Base-by-base conservation (phyloP, 2,329 filamentous ascomycete species). In the Escovopsis sp. region DNA sequence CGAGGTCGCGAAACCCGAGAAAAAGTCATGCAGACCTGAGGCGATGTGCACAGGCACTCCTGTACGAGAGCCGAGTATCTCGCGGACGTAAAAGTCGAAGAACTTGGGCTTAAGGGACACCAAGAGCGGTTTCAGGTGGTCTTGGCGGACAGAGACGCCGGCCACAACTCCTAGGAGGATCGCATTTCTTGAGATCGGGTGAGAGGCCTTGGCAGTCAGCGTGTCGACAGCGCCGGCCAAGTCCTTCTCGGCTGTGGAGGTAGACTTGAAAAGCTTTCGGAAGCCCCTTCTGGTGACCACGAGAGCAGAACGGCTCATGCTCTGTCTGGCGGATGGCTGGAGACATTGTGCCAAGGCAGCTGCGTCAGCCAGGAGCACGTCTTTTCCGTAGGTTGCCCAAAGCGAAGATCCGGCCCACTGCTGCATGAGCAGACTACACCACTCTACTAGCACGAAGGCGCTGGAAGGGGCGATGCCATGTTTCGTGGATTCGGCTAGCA, bases 381-480 rank as follows among this genome's bases (percentile, higher is more conserved):
- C 78, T 48, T 69, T 55, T 41, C 75, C 74, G 57, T 79, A 78
- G 53, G 68, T 68, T 39, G 75, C 72, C 80, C 79, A 87, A 35
- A 74, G 59, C 9, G 70, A 56, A 13, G 73, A 74, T 38, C 71
- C 70, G 29, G 74, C 74, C 24, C 87, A 68, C 44, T 81, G 71
- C 53, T 88, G 79, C 50, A 94, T 73, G 39, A 95, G 64, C 44
- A 89, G 60, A 44, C 81, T 83, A 59, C 79, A 86, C 89, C 89
- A 98, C 60, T 94, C 85, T 12, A 91, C 72, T 50, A 98, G 68
- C 39, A 94, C 85, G 57, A 95, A 94, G 5, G 87, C 84, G 60
- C 79, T 93, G 35, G 73, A 76, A 13, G 82, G 66, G 29, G 89
- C 85, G 52, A 96, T 79, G 47, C 77, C 79, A 14, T 72, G 66